Evolutionary conservation across 352 stramenopile species (phyloP).

Genomic region (Phytophthora vignae): DNA sequence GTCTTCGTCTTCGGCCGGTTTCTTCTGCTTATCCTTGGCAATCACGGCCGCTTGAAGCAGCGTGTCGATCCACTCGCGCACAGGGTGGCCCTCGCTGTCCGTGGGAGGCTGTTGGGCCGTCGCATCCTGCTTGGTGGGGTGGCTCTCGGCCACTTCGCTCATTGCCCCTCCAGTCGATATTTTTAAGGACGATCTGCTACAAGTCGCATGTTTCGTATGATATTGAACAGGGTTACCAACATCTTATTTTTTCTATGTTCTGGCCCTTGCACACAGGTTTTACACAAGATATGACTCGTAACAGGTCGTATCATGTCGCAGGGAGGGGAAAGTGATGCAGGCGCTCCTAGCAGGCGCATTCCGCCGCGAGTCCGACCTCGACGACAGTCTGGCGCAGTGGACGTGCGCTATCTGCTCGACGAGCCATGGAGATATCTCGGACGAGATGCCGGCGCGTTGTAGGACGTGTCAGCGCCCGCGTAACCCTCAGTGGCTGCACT

Average conservation of each 20-base stretch:
- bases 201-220: conserved; percentile 22
- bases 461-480: conserved; percentile 31
- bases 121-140: conserved; percentile 16
- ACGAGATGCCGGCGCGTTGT: neutral
- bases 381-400: conserved; percentile 10
- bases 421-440: neutral
- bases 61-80: conserved; percentile 83
- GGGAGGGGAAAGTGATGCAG: neutral
- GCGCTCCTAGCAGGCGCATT: conserved; percentile 13
- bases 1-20: conserved; percentile 14
- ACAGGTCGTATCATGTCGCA: conserved; percentile 47
- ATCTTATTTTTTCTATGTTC: neutral
- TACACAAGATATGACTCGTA: neutral
- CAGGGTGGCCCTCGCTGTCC: conserved; percentile 39
- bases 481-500: conserved; percentile 36
- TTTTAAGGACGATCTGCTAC: conserved; percentile 10
- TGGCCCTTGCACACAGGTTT: neutral
- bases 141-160: conserved; percentile 32
- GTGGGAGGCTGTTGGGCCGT: conserved; percentile 18
- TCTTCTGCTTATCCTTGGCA: conserved; percentile 64
- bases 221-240: neutral
- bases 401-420: conserved; percentile 24
- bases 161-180: conserved; percentile 23
- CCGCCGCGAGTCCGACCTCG: neutral
- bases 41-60: conserved; percentile 80